A percentile compares a stretch with the other conserved stretches of the same genome.
Evolutionary conservation across 2,329 filamentous ascomycete genomes (phyloP).

Genomic region (Colletotrichum siamense): DNA sequence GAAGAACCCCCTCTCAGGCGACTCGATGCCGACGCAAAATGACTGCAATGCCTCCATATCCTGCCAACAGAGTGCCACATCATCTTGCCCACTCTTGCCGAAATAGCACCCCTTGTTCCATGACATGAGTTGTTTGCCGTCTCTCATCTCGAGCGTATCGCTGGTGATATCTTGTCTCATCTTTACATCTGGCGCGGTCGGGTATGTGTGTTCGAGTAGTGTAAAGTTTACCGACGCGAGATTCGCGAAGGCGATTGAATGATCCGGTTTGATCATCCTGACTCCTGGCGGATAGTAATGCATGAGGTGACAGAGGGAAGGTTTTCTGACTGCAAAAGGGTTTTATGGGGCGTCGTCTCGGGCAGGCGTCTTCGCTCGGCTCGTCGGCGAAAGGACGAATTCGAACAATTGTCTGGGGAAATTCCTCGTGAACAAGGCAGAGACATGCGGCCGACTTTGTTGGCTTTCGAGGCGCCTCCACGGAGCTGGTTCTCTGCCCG

Average conservation of each 20-base stretch:
- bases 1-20: slow-evolving; percentile 12
- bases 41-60: slow-evolving; percentile 11
- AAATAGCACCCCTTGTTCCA: slow-evolving; percentile 18
- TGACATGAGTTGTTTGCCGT: background rate
- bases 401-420: background rate
- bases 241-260: slow-evolving; percentile 7
- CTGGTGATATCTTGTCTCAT: background rate
- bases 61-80: slow-evolving; percentile 10
- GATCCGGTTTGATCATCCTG: slow-evolving; percentile 7
- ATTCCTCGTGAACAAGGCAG: background rate
- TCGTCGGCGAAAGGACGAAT: background rate
- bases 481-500: background rate
- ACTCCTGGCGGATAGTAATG: background rate
- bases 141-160: background rate
- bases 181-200: background rate
- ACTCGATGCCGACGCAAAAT: slow-evolving; percentile 16
- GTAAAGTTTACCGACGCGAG: slow-evolving; percentile 7
- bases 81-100: slow-evolving; percentile 5
- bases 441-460: background rate
- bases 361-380: background rate
- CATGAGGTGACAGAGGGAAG: background rate
- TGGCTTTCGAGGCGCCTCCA: background rate
- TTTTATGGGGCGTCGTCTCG: background rate
- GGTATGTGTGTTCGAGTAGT: background rate
- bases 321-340: background rate